Evolutionary conservation across 2,329 filamentous ascomycete genomes (phyloP).

Genomic region (Fusarium sp.): DNA sequence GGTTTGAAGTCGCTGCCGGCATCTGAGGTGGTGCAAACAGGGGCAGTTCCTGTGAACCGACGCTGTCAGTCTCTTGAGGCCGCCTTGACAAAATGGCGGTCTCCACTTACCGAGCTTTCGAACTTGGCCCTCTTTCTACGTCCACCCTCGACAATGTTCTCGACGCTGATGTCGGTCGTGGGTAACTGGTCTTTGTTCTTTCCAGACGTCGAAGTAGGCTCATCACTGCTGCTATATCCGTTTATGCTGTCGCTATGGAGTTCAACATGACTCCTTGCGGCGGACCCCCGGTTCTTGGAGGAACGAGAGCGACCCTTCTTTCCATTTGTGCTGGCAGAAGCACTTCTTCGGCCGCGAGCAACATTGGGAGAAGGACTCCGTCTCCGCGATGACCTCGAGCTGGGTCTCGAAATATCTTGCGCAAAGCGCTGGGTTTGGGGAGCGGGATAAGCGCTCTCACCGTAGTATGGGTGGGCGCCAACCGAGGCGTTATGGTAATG

Average conservation of each 20-base stretch:
- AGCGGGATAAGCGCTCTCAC: slow-evolving; percentile 63
- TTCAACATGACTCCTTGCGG: slow-evolving; percentile 66
- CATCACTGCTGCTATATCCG: slow-evolving; percentile 90
- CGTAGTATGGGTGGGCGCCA: slow-evolving; percentile 64
- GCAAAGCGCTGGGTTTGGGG: slow-evolving; percentile 64
- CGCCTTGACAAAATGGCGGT: slow-evolving; percentile 40
- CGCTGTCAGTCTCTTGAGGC: slow-evolving; percentile 47
- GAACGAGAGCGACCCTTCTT: slow-evolving; percentile 79
- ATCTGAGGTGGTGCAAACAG: slow-evolving; percentile 95
- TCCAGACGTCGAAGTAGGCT: slow-evolving; percentile 77
- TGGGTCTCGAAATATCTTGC: slow-evolving; percentile 74
- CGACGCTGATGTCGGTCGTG: slow-evolving; percentile 96
- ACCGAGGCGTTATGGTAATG: slow-evolving; percentile 65
- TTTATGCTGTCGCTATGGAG: slow-evolving; percentile 73
- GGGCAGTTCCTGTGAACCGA: slow-evolving; percentile 81
- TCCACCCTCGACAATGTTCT: slow-evolving; percentile 98
- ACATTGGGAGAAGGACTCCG: slow-evolving; percentile 82
- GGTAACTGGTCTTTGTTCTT: slow-evolving; percentile 88
- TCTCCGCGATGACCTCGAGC: slow-evolving; percentile 77
- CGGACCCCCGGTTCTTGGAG: slow-evolving; percentile 72
- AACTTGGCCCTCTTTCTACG: slow-evolving; percentile 94
- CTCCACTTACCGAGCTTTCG: slow-evolving; percentile 89
- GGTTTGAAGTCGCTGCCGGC: slow-evolving; percentile 93
- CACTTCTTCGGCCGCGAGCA: slow-evolving; percentile 79
- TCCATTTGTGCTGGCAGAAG: slow-evolving; percentile 71